Base-by-base conservation (phyloP, 768 basidiomycete species). In the Collybiopsis confluens region DNA sequence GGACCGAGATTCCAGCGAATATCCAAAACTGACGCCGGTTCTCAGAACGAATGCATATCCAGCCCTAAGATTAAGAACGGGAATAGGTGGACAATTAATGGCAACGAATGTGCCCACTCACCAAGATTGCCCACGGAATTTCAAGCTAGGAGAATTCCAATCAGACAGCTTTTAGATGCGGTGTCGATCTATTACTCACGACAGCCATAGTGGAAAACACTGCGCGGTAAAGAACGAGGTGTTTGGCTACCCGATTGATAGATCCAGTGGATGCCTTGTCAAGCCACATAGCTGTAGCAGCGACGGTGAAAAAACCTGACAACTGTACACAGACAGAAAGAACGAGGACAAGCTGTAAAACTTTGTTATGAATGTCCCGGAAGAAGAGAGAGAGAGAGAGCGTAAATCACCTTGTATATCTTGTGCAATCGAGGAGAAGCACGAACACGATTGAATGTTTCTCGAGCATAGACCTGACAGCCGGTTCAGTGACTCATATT, bases 251-350 rank as follows among this genome's bases (percentile, higher is more conserved):
- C 11, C 50, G 45, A n/a, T 62, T 64, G 35, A 78, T 64, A 10
- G 64, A 53, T 1, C 70, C 70, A 40, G 65, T 65, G 21, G 67
- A 70, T 7, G 78, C 68, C 60, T 79, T 77, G 57, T 73, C 69
- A 20, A 79, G 70, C 81, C 81, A 83, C 54, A 80, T 62, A 1
- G 64, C 71, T 2, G 74, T 68, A 15, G 75, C 72, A 6, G 75
- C 72, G 4, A 82, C 40, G 2, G 70, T 69, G 59, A 83, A 81
- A 64, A 83, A 82, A 4, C 66, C 65, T 1, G 76, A 64, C 4
- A 82, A 69, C 30, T 81, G 79, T 11, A 81, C 59, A 55, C 62
- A 68, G 28, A 77, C 79, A 4, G 72, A 78, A 55, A 82, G 73
- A 33, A 76, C 62, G 15, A 80, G 69, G n/a, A 77, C 69, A 46